Base-by-base conservation (phyloP, 2,329 filamentous ascomycete species). In the Neoascochyta sp. region DNA sequence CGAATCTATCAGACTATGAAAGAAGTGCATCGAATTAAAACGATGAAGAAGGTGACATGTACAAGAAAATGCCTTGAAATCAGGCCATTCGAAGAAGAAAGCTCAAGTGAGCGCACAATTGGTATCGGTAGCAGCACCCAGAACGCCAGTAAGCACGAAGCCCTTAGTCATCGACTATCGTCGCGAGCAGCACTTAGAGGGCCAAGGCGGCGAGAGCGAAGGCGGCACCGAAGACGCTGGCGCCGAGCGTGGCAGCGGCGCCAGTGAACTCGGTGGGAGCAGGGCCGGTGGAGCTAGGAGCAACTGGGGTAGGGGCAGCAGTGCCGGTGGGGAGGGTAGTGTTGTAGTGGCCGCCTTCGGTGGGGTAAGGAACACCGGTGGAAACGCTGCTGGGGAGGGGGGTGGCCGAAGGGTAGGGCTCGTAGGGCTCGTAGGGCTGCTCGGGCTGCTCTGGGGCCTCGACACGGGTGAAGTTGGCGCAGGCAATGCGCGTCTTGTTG, bases 381-480 rank as follows among this genome's bases (percentile, higher is more conserved):
- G 32, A 22, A 15, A 30, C 32, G 32, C 20, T 24, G 43, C 38
- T 29, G 33, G 38, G 17, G 39, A 43, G 10, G 42, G 24, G 16
- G 24, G 46, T 43, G 5, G 34, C 38, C 19, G 31, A 22, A 7
- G 32, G 25, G 24, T 38, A 30, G 13, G 22, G 13, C 25, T 22
- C 5, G 9, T n/a, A 31, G 22, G 17, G 1, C n/a, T n/a, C n/a
- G n/a, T n/a, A n/a, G n/a, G n/a, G n/a, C n/a, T 17, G 19, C 20
- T 26, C 22, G 11, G 34, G 76, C 80, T 24, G 25, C 18, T 35
- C 34, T 66, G 76, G 9, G 75, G 81, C 39, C 74, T 83, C 6
- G 86, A 50, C 14, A 21, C 36, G 35, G 22, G 45, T 57, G 52
- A 78, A 77, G 57, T 77, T 77, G 35, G 70, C 75, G 61, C 76